Percentiles rank a stretch among this genome's conserved stretches.
Conservation (phyloP, 495 filamentous ascomycete genomes). For the Daldinia concentrica region DNA sequence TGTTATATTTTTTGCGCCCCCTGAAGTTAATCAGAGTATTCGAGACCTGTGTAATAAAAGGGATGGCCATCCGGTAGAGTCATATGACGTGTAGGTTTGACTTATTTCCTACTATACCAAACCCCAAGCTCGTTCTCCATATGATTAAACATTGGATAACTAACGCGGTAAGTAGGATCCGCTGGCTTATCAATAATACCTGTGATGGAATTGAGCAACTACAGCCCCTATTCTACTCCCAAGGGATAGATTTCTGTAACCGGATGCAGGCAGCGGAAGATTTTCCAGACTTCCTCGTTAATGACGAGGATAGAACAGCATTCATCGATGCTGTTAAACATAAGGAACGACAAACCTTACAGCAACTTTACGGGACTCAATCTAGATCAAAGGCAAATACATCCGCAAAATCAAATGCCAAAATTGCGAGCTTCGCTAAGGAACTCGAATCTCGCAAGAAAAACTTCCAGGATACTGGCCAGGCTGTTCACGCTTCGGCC, state of each 20-base stretch:
- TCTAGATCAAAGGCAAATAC: conserved; percentile 8
- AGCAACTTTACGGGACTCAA: conserved; percentile 48
- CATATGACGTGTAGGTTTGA: conserved; percentile 57
- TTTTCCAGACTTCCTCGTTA: conserved; percentile 41
- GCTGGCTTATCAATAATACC: conserved; percentile 69
- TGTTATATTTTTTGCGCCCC: conserved; percentile 50
- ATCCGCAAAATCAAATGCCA: conserved; percentile 30
- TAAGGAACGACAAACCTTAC: conserved; percentile 50
- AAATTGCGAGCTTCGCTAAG: conserved; percentile 40
- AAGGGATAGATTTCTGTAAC: conserved; percentile 65
- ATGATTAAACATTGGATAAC: not conserved
- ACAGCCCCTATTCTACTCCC: conserved; percentile 63
- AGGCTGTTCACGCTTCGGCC: conserved; percentile 52
- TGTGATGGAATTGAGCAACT: conserved; percentile 64
- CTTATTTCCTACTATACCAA: not conserved
- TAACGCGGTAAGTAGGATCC: conserved; percentile 44
- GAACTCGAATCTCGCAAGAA: conserved; percentile 47
- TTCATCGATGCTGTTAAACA: conserved; percentile 45
- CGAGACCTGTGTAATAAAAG: conserved; percentile 46
- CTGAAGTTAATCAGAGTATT: conserved; percentile 60
- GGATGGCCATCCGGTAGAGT: conserved; percentile 46
- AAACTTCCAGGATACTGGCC: conserved; percentile 46
- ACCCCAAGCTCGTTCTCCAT: not conserved
- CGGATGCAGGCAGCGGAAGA: conserved; percentile 47
- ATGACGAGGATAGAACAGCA: conserved; percentile 20